Conservation (phyloP, 768 basidiomycete species). For the Neoboletus subvelutipes region DNA sequence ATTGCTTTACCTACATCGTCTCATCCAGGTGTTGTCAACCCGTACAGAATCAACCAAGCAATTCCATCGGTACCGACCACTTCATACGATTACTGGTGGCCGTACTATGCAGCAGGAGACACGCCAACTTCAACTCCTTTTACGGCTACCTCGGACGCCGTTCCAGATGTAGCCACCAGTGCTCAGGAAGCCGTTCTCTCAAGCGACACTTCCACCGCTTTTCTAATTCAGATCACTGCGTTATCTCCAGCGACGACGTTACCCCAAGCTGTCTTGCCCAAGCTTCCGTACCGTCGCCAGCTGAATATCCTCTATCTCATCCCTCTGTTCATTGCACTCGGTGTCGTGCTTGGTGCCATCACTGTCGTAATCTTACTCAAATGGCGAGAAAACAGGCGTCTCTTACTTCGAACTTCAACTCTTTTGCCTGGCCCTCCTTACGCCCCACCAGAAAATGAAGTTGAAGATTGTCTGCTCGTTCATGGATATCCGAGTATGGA, state of each 20-base stretch:
- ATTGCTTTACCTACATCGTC: constrained; percentile 2
- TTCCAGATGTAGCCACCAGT: background rate
- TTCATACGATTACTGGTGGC: constrained; percentile 40
- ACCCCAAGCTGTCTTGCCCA: constrained; percentile 13
- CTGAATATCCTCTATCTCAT: constrained; percentile 28
- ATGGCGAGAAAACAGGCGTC: constrained; percentile 6
- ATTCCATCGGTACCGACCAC: constrained; percentile 12
- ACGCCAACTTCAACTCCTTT: constrained; percentile 12
- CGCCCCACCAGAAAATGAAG: constrained; percentile 17
- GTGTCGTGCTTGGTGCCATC: constrained; percentile 26
- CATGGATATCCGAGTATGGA: constrained; percentile 27
- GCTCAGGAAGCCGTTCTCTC: background rate
- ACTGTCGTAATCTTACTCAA: constrained; percentile 8
- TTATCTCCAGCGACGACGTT: constrained; percentile 27
- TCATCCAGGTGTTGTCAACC: constrained; percentile 7
- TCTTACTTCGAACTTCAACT: constrained; percentile 15
- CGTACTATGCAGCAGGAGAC: constrained; percentile 34
- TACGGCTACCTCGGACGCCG: background rate
- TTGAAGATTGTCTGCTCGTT: constrained; percentile 15
- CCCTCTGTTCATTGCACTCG: constrained; percentile 28
- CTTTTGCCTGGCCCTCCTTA: constrained; percentile 30
- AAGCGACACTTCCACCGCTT: constrained; percentile 9
- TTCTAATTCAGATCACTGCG: constrained; percentile 36
- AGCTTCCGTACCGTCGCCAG: constrained; percentile 21
- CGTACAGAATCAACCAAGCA: constrained; percentile 19